phyloP scores from a whole-genome alignment of 768 basidiomycete species.

The Leccinum rimulosum region DNA sequence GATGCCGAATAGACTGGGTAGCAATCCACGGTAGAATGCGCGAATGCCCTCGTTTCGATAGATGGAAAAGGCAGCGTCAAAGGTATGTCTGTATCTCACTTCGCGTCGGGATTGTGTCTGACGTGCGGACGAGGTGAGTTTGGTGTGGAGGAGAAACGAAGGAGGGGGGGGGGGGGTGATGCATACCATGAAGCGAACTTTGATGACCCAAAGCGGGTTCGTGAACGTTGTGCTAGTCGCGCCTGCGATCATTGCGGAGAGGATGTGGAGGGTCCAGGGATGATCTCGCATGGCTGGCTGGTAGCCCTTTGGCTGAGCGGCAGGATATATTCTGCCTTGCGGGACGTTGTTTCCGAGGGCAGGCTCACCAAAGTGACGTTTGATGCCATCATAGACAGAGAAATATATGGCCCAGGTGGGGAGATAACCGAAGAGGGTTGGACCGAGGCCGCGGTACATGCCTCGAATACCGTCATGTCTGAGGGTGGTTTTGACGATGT shows the following conservation, averaged over 20 bases:
- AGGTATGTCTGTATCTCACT: conserved; percentile 80
- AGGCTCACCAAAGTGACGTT: conserved; percentile 72
- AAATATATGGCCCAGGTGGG: conserved; percentile 99
- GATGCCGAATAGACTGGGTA: conserved; percentile 93
- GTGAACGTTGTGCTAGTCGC: conserved; percentile 91
- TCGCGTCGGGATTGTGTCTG: conserved; percentile 85
- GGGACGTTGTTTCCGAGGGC: conserved; percentile 42
- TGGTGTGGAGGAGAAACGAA: not conserved
- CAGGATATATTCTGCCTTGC: conserved; percentile 65
- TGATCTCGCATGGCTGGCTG: conserved; percentile 79
- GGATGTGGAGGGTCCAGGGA: conserved; percentile 83
- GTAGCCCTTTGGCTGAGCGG: conserved; percentile 82
- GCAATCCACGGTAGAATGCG: conserved; percentile 92
- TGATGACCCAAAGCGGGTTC: conserved; percentile 98
- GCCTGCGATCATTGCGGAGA: conserved; percentile 95
- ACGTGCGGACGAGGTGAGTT: conserved; percentile 8
- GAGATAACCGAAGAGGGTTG: conserved; percentile 93
- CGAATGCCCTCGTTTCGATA: conserved; percentile 82
- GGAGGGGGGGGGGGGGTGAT: not conserved
- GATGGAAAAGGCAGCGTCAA: conserved; percentile 87
- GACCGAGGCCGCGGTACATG: conserved; percentile 94
- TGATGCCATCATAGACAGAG: conserved; percentile 95
- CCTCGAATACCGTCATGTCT: conserved; percentile 77
- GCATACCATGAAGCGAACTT: conserved; percentile 96
- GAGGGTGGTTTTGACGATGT: conserved; percentile 57